Evolutionary conservation across 2,329 filamentous ascomycete species (phyloP).

Genomic region (Ambrosiella cleistominuta): DNA sequence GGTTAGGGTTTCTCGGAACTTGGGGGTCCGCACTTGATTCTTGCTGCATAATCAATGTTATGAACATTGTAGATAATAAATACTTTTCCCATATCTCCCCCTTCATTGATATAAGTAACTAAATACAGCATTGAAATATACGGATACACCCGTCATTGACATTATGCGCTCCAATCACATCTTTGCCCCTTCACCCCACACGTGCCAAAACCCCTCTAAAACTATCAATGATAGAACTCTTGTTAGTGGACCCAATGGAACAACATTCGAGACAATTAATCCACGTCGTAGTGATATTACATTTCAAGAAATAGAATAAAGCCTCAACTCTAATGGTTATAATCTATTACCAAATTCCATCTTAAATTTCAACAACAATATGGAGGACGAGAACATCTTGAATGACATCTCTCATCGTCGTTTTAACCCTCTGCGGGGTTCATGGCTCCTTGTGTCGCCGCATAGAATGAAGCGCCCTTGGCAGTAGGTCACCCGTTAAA

Average conservation of each 20-base stretch:
- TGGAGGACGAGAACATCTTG: slow-evolving; percentile 54
- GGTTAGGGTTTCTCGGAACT: too few relatives aligned
- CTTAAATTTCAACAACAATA: slow-evolving; percentile 20
- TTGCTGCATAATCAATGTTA: too few relatives aligned
- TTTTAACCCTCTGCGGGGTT: slow-evolving; percentile 79
- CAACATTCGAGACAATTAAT: background rate
- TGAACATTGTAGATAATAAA: too few relatives aligned
- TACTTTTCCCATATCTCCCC: background rate
- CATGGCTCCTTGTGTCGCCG: slow-evolving; percentile 86
- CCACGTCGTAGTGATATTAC: background rate
- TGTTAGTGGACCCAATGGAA: background rate
- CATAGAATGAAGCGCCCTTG: slow-evolving; percentile 93
- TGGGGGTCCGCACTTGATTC: too few relatives aligned
- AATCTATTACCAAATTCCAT: background rate
- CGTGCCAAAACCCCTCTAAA: background rate
- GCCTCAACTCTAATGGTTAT: background rate
- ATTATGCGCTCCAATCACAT: background rate
- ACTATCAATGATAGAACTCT: background rate
- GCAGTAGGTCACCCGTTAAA: slow-evolving; percentile 51
- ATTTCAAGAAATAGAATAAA: background rate
- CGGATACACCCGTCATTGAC: background rate
- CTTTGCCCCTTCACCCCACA: background rate
- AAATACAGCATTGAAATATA: too few relatives aligned
- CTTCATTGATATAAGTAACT: background rate
- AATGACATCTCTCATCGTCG: slow-evolving; percentile 94